Conservation (phyloP, 2,329 filamentous ascomycete genomes). For the Epichloe brachyelytri region DNA sequence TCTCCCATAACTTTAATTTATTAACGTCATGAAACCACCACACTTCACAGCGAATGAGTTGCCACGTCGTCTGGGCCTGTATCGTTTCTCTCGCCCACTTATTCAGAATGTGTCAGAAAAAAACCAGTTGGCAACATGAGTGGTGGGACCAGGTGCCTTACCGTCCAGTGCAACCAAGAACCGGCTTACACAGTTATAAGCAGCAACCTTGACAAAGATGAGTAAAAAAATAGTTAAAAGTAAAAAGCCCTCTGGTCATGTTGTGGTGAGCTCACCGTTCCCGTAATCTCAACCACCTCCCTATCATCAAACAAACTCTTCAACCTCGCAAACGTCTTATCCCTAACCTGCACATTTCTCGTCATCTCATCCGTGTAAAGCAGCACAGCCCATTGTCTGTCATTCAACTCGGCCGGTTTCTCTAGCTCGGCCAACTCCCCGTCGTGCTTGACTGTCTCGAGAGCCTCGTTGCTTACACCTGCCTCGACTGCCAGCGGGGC, state of each 20-base stretch:
- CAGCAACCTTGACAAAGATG: slow-evolving; percentile 35
- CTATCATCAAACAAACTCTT: slow-evolving; percentile 50
- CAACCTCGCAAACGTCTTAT: slow-evolving; percentile 53
- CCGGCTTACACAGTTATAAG: slow-evolving; percentile 75
- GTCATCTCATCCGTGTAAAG: slow-evolving; percentile 79
- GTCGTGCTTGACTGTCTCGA: slow-evolving; percentile 30
- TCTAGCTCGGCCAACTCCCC: slow-evolving; percentile 10
- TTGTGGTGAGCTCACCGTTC: slow-evolving; percentile 39
- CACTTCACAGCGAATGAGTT: slow-evolving; percentile 17
- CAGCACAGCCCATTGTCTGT: slow-evolving; percentile 55
- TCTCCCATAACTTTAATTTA: slow-evolving; percentile 4
- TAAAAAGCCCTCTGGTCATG: no score
- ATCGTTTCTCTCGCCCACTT: slow-evolving; percentile 48
- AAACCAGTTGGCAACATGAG: not conserved
- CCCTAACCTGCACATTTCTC: slow-evolving; percentile 52
- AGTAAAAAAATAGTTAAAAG: not conserved
- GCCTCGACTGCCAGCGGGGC: slow-evolving; percentile 51
- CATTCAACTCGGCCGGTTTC: slow-evolving; percentile 31
- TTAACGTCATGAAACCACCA: not conserved
- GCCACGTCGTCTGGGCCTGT: slow-evolving; percentile 32
- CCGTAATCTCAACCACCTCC: slow-evolving; percentile 71
- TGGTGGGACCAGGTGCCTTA: slow-evolving; percentile 24
- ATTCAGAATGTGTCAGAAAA: slow-evolving; percentile 6
- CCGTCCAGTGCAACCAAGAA: slow-evolving; percentile 74
- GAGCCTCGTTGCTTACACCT: slow-evolving; percentile 39